Conservation (phyloP, 2,329 filamentous ascomycete genomes). For the Arthrobotrys megalospora region DNA sequence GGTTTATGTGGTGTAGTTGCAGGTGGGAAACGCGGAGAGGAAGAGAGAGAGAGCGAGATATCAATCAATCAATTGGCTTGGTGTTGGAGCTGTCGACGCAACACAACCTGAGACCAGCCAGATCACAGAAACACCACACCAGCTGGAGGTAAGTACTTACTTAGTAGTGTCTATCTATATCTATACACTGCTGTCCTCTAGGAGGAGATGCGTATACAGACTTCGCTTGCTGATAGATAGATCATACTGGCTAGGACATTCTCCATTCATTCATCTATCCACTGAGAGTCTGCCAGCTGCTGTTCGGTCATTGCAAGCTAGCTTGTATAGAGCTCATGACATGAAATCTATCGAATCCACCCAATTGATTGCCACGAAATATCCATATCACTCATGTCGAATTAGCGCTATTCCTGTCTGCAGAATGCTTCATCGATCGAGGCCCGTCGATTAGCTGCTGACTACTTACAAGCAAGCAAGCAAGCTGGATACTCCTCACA, state of each 20-base stretch:
- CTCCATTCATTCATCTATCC: background rate
- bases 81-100: background rate
- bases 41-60: background rate
- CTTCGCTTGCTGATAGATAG: too few relatives aligned
- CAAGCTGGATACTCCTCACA: background rate
- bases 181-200: too few relatives aligned
- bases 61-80: background rate
- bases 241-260: too few relatives aligned
- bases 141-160: too few relatives aligned
- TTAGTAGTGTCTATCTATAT: too few relatives aligned
- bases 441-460: background rate
- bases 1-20: constrained; percentile 1
- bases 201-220: too few relatives aligned
- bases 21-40: background rate
- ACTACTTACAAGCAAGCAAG: background rate
- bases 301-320: background rate
- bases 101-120: background rate
- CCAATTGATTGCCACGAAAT: constrained; percentile 12
- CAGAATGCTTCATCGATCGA: constrained; percentile 20
- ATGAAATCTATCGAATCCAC: background rate
- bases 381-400: constrained; percentile 1
- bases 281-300: constrained; percentile 5
- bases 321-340: background rate
- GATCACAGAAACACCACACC: background rate
- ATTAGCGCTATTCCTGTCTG: background rate